Percentiles rank a stretch among this genome's conserved stretches.
phyloP scores from a whole-genome alignment of 106 monocot species.

The Alisma plantagoaquatica region DNA sequence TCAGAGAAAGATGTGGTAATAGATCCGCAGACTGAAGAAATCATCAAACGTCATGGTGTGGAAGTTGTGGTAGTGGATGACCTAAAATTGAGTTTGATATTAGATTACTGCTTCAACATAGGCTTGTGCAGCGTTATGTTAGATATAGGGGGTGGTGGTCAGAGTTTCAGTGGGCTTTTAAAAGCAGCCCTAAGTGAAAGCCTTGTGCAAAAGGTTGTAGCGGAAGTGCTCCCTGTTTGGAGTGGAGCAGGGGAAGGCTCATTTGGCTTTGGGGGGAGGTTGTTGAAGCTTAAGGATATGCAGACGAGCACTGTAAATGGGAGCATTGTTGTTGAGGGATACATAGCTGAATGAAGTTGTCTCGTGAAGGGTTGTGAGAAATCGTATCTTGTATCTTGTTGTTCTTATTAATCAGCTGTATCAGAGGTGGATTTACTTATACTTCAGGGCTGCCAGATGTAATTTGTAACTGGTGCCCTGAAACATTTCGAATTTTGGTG shows the following conservation, averaged over 20 bases:
- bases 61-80: slow-evolving; percentile 39
- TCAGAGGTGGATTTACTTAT: no score
- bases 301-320: slow-evolving; percentile 20
- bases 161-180: slow-evolving; percentile 17
- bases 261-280: slow-evolving; percentile 15
- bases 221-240: slow-evolving; percentile 45
- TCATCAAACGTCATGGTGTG: slow-evolving; percentile 18
- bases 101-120: slow-evolving; percentile 36
- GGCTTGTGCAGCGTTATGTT: slow-evolving; percentile 70
- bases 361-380: no score
- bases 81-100: slow-evolving; percentile 34
- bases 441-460: no score
- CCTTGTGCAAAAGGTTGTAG: slow-evolving; percentile 67
- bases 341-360: slow-evolving; percentile 13
- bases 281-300: slow-evolving; percentile 38
- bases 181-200: slow-evolving; percentile 24
- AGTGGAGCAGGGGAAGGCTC: slow-evolving; percentile 4
- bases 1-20: slow-evolving; percentile 28
- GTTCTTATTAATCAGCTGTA: no score
- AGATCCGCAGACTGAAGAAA: slow-evolving; percentile 24
- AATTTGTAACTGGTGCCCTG: no score
- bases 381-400: no score
- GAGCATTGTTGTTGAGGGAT: slow-evolving; percentile 58
- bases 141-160: slow-evolving; percentile 35
- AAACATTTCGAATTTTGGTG: no score